Percentiles rank a stretch among this genome's conserved stretches.
phyloP scores from a whole-genome alignment of 2,329 filamentous ascomycete genomes.

The Dactylella cylindrospora region DNA sequence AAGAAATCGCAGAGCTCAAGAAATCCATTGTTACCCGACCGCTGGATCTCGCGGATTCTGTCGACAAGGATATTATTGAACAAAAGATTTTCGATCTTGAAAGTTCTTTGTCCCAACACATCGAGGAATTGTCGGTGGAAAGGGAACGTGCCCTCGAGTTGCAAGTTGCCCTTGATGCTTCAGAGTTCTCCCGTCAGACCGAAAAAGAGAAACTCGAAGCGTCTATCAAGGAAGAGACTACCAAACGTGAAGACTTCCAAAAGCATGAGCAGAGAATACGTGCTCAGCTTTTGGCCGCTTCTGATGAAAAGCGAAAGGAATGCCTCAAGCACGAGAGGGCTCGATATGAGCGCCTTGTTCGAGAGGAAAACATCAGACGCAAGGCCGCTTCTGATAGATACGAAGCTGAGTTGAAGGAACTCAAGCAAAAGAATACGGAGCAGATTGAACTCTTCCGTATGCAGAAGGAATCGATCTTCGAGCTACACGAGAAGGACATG shows the following conservation, averaged over 20 bases:
- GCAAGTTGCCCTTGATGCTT: constrained; percentile 41
- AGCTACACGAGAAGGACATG: constrained; percentile 36
- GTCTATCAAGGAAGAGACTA: constrained; percentile 28
- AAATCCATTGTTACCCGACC: constrained; percentile 37
- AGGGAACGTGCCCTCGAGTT: constrained; percentile 37
- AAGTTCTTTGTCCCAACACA: constrained; percentile 28
- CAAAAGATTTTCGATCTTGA: constrained; percentile 39
- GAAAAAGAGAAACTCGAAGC: constrained; percentile 39
- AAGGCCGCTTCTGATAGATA: constrained; percentile 41
- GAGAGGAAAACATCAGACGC: constrained; percentile 37
- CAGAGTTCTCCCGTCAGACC: constrained; percentile 36
- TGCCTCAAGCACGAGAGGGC: constrained; percentile 37
- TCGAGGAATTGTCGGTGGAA: constrained; percentile 30
- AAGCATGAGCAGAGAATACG: constrained; percentile 41
- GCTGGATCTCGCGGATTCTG: constrained; percentile 29
- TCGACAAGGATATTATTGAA: constrained; percentile 36
- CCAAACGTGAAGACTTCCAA: constrained; percentile 39
- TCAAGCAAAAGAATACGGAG: constrained; percentile 39
- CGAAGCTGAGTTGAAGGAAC: constrained; percentile 35
- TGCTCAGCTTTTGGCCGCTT: constrained; percentile 35
- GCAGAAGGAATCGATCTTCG: constrained; percentile 41
- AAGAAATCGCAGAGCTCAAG: constrained; percentile 31
- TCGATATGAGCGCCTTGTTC: constrained; percentile 36
- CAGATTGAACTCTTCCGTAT: constrained; percentile 41
- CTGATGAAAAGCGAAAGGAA: constrained; percentile 39